Percentiles rank a stretch among this genome's conserved stretches.
Conservation (phyloP, 78 protist species). For the Dictyostelium intermedium region DNA sequence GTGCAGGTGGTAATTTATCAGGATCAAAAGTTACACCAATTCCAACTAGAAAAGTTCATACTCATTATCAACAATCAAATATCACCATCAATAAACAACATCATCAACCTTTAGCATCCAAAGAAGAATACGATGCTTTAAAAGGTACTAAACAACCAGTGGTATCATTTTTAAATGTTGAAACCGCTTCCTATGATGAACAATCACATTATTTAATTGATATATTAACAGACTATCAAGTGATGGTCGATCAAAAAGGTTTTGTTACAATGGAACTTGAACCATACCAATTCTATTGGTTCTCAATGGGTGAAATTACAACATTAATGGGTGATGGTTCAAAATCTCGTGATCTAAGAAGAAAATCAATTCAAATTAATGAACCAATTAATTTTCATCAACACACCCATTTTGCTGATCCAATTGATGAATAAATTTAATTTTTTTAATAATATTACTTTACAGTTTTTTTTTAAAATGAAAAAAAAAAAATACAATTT, state of each 20-base stretch:
- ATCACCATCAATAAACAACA: neutral
- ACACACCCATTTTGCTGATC: neutral
- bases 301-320: constrained; percentile 67
- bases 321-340: constrained; percentile 63
- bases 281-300: constrained; percentile 68
- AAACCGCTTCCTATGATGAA: constrained; percentile 1
- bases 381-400: neutral
- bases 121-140: neutral
- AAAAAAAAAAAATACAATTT: too few species aligned
- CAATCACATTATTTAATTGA: constrained; percentile 66
- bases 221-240: constrained; percentile 55
- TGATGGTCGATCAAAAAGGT: constrained; percentile 30
- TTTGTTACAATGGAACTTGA: constrained; percentile 23
- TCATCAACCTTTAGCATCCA: neutral
- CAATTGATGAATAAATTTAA: neutral
- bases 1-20: neutral
- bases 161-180: neutral
- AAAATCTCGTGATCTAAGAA: constrained; percentile 36
- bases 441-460: neutral
- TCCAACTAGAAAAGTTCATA: constrained; percentile 3
- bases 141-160: neutral
- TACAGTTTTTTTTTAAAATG: too few species aligned
- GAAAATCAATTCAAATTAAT: constrained; percentile 26
- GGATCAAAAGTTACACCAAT: neutral
- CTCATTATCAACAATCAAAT: neutral